Base-by-base conservation (phyloP, 306 rosid genomes). In the Ormosia emarginata region DNA sequence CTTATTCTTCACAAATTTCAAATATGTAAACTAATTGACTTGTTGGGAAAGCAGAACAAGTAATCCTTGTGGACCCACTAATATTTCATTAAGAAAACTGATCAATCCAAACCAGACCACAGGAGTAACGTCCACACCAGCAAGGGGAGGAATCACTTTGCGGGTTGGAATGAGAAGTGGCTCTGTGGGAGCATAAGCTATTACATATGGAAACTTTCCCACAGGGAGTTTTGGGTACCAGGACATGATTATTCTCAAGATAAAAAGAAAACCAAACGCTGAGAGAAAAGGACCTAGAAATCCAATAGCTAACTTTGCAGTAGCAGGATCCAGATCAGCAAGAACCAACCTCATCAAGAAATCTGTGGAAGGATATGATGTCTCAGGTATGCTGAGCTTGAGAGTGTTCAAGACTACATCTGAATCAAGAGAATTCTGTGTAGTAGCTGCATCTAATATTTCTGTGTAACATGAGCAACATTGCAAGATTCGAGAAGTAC, bases 31-130 rank as follows among this genome's bases (percentile, higher is more conserved):
- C 87, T 89, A 80, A 68, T 84, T 84, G 67, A 85, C 88, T 70
- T 93, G 88, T 75, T 92, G 97, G 77, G 99, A 95, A 71, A 95
- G 92, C 30, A 95, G 97, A 32, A 93, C 99, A 10, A 95, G 93
- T 10, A 95, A 87, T 37, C 98, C 98, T 81, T 95, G 99, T n/a
- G 98, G 99, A 39, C 99, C 97, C 4, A 95, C 94, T 55, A 95
- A 91, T 78, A 95, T 95, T 82, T 95, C 99, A 76, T 89, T 95
- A 36, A 95, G 97, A 85, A 93, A 95, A 85, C 98, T 92, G 15
- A 92, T 12, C 78, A 95, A 84, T 72, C 97, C 99, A 58, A 95
- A 95, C 99, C 97, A 93, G 62, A 93, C 99, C 50, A 93, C 98
- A 14, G 98, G 99, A 32, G 96, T 90, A 14, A 93, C 99, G 17